Evolutionary conservation across 768 basidiomycete species (phyloP).

Genomic region (Mycena belliarum): DNA sequence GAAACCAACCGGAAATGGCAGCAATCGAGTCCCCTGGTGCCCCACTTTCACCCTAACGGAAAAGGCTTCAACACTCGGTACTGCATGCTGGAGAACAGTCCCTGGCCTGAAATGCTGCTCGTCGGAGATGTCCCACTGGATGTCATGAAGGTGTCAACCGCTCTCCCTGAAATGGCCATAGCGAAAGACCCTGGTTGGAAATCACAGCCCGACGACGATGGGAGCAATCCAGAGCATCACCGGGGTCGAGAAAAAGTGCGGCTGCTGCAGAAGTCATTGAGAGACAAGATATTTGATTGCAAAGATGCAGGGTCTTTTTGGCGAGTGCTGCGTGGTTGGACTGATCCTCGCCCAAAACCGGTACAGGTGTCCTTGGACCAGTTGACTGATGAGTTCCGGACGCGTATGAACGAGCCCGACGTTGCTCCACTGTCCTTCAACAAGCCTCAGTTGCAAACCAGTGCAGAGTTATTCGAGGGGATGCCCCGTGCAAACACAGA

Average conservation of each 20-base stretch:
- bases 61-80: too few species aligned
- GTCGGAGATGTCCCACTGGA: too few species aligned
- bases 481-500: constrained; percentile 3
- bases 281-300: constrained; percentile 8
- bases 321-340: constrained; percentile 8
- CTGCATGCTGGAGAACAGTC: too few species aligned
- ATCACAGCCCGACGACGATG: not conserved
- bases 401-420: constrained; percentile 1
- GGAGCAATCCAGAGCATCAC: not conserved
- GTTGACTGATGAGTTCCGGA: constrained; percentile 1
- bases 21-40: too few species aligned
- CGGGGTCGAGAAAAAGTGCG: not conserved
- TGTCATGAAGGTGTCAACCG: not conserved
- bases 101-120: too few species aligned
- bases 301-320: constrained; percentile 8
- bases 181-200: not conserved
- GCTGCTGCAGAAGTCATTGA: not conserved
- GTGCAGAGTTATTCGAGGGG: not conserved
- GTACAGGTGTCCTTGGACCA: not conserved
- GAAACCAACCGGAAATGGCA: too few species aligned
- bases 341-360: not conserved
- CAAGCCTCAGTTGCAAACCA: not conserved
- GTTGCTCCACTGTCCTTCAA: not conserved
- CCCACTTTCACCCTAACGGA: too few species aligned
- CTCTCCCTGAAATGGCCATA: not conserved